Base-by-base conservation (phyloP, 176 grass and related monocot species). In the Zizania latifolia region DNA sequence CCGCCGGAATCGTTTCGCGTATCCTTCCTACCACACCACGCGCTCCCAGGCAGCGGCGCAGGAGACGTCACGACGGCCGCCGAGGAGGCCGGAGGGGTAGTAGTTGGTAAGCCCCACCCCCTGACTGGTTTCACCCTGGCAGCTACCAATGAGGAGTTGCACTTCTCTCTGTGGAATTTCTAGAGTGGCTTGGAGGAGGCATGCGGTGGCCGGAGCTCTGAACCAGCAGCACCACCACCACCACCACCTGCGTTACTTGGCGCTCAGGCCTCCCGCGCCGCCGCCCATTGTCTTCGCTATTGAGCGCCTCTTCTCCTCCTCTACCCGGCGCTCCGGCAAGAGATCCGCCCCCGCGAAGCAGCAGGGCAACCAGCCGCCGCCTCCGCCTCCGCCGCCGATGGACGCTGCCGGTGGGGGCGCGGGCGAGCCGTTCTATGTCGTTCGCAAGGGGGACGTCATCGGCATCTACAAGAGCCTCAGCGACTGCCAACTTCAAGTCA, bases 401-500 rank as follows among this genome's bases (percentile, higher is more conserved):
- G 83, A 89, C 55, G 62, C 77, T 29, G 46, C 74, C 41, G 70
- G 44, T 39, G 37, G 37, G 6, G 8, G 2, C 0, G 45, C 16
- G 40, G 84, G 76, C 3, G 78, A 85, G 41, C 87, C 84, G 31
- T 92, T 87, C 77, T 97, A 90, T 83, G 87, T 92, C 16, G 75
- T 97, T 51, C 84, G 87, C 50, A 97, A 97, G 78, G 93, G 93
- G 21, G 78, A 88, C 48, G 54, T 83, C 37, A 77, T 90, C 56
- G 81, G 78, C 80, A 83, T 92, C 59, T 92, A 97, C 79, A 86
- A 84, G 55, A 86, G 38, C 69, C 86, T 97, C 36, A 75, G 75
- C 58, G 90, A 97, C 44, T 97, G 84, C 65, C 87, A 97, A 72
- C 90, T 84, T 81, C 93, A 97, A 97, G 86, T 90, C 70, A 83